Percentiles rank a stretch among this genome's conserved stretches.
Conservation (phyloP, 257 asterid genomes). For the Solanum piurae region DNA sequence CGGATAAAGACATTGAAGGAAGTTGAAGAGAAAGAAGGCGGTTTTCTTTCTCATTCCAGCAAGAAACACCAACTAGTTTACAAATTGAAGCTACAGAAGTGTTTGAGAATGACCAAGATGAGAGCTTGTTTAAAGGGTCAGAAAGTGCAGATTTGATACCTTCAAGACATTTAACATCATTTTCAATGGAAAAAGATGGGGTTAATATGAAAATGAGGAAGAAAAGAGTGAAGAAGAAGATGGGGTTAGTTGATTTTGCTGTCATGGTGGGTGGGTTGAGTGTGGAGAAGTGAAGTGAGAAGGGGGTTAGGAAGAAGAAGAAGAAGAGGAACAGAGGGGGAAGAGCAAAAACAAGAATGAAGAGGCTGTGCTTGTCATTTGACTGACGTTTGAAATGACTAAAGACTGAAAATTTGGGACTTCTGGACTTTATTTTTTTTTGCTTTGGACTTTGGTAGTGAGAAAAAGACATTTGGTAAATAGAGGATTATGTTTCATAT, state of each 20-base stretch:
- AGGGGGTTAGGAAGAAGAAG: not conserved
- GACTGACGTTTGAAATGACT: slow-evolving; percentile 1
- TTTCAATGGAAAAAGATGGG: slow-evolving; percentile 19
- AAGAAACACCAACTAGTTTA: slow-evolving; percentile 37
- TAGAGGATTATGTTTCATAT: too few relatives aligned
- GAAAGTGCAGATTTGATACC: slow-evolving; percentile 30
- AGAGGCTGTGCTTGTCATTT: not conserved
- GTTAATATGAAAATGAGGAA: not conserved
- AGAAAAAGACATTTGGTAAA: not conserved
- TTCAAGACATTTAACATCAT: slow-evolving; percentile 44
- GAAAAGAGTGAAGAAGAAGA: not conserved
- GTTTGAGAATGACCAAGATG: slow-evolving; percentile 40
- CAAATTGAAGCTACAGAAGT: slow-evolving; percentile 40
- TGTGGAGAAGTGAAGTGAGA: not conserved
- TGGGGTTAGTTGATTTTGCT: not conserved
- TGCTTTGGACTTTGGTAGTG: not conserved
- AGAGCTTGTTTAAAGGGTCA: slow-evolving; percentile 36
- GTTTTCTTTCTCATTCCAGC: slow-evolving; percentile 66
- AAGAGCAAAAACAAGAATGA: not conserved
- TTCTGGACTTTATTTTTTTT: not conserved
- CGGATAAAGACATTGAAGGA: slow-evolving; percentile 29
- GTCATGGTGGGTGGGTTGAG: not conserved
- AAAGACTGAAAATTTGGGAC: not conserved
- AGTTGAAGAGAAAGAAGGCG: slow-evolving; percentile 32
- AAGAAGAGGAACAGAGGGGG: not conserved